Base-by-base conservation (phyloP, 345 rosid genomes). In the Syzygium grande region DNA sequence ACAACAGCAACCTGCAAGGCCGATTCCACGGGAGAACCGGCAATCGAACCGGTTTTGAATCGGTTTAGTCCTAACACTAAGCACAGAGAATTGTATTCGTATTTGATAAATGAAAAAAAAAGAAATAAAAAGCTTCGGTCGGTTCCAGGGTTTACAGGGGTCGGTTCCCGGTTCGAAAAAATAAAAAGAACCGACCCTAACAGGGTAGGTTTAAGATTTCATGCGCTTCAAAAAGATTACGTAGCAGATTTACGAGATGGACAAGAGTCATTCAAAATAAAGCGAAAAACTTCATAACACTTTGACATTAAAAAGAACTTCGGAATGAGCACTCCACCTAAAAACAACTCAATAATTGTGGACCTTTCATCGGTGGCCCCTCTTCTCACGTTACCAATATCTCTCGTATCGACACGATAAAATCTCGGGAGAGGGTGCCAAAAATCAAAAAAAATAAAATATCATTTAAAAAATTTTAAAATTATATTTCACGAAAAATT, bases 201-300 rank as follows among this genome's bases (percentile, higher is more conserved):
- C 5, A 5, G 2, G 30, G 30, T 59, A 27, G 30, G 25, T 23
- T 56, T 4, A 11, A 25, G 5, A 3, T 25, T 25, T 25, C 5
- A 11, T 2, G 65, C 27, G 30, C 30, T 11, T 25, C 30, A 3
- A 25, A 11, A 11, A 27, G 11, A 11, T 2, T 0, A n/a, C 1
- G 65, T 27, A 7, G 7, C n/a, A 10, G 9, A 23, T 7, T 22
- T 9, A 7, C 6, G 2, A 2, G 21, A 7, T 29, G 41, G 11
- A 14, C 77, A 34, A 29, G 2, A 19, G 11, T 16, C 9, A 65
- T 11, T 65, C 30, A 65, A 29, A 15, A 65, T 29, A 34, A 65
- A 65, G 78, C 2, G 41, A 7, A 15, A 9, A 29, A 27, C 12
- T 5, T 27, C 3, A n/a, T 52, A 1, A n/a, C 6, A n/a, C 73